Evolutionary conservation across 495 filamentous ascomycete species (phyloP).

Genomic region (Diplogelasinospora grovesii): DNA sequence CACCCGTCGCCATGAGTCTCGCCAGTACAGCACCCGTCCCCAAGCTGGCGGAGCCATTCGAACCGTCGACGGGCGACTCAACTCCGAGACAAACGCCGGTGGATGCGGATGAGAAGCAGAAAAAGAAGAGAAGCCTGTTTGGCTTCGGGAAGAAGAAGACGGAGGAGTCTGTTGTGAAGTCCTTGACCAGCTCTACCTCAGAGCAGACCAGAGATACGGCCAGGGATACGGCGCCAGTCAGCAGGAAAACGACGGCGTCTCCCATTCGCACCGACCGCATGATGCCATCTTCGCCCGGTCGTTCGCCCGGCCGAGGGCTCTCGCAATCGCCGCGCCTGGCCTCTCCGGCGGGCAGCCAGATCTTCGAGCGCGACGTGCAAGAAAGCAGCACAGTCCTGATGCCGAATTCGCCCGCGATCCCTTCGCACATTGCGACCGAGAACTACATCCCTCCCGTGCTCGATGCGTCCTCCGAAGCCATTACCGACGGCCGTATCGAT

Average conservation of each 20-base stretch:
- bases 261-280: constrained; percentile 39
- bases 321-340: constrained; percentile 54
- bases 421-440: constrained; percentile 82
- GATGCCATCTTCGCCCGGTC: constrained; percentile 45
- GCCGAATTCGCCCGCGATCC: constrained; percentile 68
- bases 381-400: constrained; percentile 58
- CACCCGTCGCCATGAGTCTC: constrained; percentile 18
- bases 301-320: constrained; percentile 46
- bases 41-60: constrained; percentile 23
- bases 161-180: constrained; percentile 37
- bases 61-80: constrained; percentile 26
- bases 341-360: constrained; percentile 70
- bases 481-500: constrained; percentile 69
- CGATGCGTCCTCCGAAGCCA: constrained; percentile 81
- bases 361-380: constrained; percentile 91
- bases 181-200: constrained; percentile 11
- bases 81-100: constrained; percentile 29
- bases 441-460: constrained; percentile 87
- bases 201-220: constrained; percentile 15
- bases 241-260: constrained; percentile 28
- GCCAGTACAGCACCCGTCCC: constrained; percentile 20
- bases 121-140: constrained; percentile 49
- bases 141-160: constrained; percentile 62
- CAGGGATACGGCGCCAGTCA: constrained; percentile 19
- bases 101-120: constrained; percentile 34